A percentile compares a stretch with the other conserved stretches of the same genome.
Conservation (phyloP, 257 asterid species). For the Osmanthus fragrans region DNA sequence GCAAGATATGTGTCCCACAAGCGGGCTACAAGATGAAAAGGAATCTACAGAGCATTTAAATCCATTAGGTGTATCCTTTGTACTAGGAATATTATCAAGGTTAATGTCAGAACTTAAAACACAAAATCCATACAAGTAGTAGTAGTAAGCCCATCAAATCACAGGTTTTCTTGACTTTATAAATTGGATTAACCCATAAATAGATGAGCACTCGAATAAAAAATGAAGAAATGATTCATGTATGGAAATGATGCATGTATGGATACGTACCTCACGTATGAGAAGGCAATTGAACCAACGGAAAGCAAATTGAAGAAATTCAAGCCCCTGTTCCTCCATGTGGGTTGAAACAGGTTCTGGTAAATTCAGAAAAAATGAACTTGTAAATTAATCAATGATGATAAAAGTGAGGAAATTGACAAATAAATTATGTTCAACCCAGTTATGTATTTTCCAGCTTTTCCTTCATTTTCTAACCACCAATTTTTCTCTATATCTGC, state of each 20-base stretch:
- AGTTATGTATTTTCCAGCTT: background rate
- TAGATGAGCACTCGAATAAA: background rate
- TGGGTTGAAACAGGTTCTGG: conserved; percentile 81
- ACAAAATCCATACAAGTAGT: background rate
- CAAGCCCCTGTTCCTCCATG: conserved; percentile 97
- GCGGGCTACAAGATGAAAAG: conserved; percentile 82
- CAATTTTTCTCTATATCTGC: background rate
- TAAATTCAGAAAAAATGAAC: conserved; percentile 19
- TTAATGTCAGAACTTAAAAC: background rate
- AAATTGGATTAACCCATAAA: background rate
- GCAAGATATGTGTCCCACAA: conserved; percentile 99
- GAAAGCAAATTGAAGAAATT: conserved; percentile 97
- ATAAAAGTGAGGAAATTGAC: background rate
- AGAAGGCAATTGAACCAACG: conserved; percentile 99
- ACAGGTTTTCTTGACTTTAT: conserved; percentile 4
- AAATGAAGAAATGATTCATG: background rate
- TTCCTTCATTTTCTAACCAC: background rate
- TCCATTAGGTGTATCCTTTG: conserved; percentile 20
- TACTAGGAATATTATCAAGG: conserved; percentile 7
- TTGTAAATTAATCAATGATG: conserved; percentile 9
- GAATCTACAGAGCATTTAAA: conserved; percentile 54
- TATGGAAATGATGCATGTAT: conserved; percentile 7
- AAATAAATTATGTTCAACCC: background rate
- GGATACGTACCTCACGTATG: conserved; percentile 78
- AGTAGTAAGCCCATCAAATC: background rate